Conservation (phyloP, 306 rosid species). For the Prunus salicina region DNA sequence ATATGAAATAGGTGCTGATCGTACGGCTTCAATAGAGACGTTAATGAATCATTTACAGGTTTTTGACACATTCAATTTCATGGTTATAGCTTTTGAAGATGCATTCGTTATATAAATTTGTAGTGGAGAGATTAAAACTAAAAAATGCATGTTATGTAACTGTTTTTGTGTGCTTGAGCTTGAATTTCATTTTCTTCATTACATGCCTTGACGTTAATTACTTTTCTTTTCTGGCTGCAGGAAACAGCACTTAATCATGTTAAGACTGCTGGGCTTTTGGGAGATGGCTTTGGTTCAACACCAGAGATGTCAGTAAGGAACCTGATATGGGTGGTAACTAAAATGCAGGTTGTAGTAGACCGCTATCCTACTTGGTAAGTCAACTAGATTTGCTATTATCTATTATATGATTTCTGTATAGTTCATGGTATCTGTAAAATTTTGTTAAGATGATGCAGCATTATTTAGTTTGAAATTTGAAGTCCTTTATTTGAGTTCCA, state of each 20-base stretch:
- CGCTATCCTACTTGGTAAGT: conserved; percentile 97
- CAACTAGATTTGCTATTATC: neutral
- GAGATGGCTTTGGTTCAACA: conserved; percentile 95
- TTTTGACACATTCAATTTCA: neutral
- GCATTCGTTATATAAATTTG: neutral
- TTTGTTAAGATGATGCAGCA: neutral
- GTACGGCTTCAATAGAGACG: conserved; percentile 96
- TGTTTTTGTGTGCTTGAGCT: neutral
- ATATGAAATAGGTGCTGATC: conserved; percentile 99
- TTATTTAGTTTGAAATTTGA: neutral
- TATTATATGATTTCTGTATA: neutral
- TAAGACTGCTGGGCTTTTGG: conserved; percentile 86
- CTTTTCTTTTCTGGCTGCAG: conserved; percentile 36
- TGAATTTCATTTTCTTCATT: neutral
- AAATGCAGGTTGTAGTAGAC: conserved; percentile 94
- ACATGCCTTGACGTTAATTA: neutral
- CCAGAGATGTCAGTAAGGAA: conserved; percentile 94
- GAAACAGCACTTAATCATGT: conserved; percentile 99
- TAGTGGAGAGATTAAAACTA: neutral
- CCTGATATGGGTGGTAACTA: conserved; percentile 96
- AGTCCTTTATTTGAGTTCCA: neutral
- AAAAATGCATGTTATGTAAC: neutral
- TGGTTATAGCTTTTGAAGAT: neutral
- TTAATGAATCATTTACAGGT: conserved; percentile 99
- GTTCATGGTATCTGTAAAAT: neutral